phyloP scores from a whole-genome alignment of 1,284 basidiomycete genomes.

The Microbotryum lychnidis-dioicae region DNA sequence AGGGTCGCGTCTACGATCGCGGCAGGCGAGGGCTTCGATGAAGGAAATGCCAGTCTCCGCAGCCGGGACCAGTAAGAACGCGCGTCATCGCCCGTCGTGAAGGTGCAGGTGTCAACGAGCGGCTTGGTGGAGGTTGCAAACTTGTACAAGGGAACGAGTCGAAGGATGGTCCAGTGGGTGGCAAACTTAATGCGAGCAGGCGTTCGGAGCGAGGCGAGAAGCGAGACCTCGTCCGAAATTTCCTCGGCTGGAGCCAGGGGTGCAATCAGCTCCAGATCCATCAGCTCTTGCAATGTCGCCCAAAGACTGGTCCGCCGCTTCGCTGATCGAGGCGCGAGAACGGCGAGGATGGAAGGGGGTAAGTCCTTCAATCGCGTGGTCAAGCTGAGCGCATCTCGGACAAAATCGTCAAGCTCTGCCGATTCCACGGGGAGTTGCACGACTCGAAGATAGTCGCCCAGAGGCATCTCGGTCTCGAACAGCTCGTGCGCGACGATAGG shows the following conservation, averaged over 20 bases:
- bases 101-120: too few relatives aligned
- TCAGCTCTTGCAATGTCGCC: conserved; percentile 53
- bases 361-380: conserved; percentile 49
- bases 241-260: conserved; percentile 47
- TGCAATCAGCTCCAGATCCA: conserved; percentile 49
- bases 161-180: too few relatives aligned
- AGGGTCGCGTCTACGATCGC: too few relatives aligned
- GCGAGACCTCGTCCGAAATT: too few relatives aligned
- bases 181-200: too few relatives aligned
- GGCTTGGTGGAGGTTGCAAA: too few relatives aligned
- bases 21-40: too few relatives aligned
- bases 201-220: too few relatives aligned
- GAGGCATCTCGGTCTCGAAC: conserved; percentile 53
- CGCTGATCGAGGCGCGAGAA: conserved; percentile 52
- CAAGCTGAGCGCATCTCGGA: conserved; percentile 47
- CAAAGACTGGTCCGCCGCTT: conserved; percentile 53
- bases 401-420: conserved; percentile 49
- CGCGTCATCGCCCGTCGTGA: too few relatives aligned
- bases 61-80: too few relatives aligned
- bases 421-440: conserved; percentile 51
- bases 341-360: conserved; percentile 46
- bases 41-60: too few relatives aligned
- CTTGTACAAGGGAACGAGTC: too few relatives aligned
- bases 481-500: conserved; percentile 52
- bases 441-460: conserved; percentile 54